Conservation (phyloP, 2,329 filamentous ascomycete species). For the Cercospora sp. region DNA sequence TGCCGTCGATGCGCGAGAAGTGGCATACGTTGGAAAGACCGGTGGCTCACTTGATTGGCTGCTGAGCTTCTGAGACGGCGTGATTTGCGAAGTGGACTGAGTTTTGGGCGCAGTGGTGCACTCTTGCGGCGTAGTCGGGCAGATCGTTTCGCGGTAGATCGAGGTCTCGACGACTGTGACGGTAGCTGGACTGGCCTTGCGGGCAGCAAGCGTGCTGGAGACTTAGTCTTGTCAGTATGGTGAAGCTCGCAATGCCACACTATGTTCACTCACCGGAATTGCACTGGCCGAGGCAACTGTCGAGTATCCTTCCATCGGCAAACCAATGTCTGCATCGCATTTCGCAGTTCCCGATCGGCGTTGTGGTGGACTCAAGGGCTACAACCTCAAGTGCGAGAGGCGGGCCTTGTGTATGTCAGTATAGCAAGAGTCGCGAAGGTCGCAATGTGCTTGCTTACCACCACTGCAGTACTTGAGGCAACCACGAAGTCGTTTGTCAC, state of each 20-base stretch:
- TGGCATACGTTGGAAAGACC: background rate
- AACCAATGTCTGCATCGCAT: background rate
- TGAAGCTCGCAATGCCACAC: background rate
- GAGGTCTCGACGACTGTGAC: conserved; percentile 3
- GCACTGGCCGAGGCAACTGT: background rate
- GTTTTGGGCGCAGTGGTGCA: background rate
- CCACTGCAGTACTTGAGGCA: background rate
- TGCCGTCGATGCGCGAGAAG: background rate
- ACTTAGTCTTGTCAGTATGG: background rate
- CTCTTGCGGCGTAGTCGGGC: background rate
- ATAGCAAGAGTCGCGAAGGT: background rate
- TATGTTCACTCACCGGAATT: background rate
- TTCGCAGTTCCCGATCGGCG: background rate
- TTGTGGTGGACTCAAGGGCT: background rate
- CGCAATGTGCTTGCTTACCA: background rate
- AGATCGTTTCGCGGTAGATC: conserved; percentile 4
- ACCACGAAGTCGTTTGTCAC: background rate
- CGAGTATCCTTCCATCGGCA: background rate
- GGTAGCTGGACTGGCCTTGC: background rate
- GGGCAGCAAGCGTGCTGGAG: background rate
- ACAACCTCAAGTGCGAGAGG: background rate
- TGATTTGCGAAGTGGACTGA: background rate
- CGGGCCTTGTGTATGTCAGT: background rate
- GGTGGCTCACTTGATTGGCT: background rate
- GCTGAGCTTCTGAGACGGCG: background rate